phyloP scores from a whole-genome alignment of 441 rosid species.

The Viola pubescens region DNA sequence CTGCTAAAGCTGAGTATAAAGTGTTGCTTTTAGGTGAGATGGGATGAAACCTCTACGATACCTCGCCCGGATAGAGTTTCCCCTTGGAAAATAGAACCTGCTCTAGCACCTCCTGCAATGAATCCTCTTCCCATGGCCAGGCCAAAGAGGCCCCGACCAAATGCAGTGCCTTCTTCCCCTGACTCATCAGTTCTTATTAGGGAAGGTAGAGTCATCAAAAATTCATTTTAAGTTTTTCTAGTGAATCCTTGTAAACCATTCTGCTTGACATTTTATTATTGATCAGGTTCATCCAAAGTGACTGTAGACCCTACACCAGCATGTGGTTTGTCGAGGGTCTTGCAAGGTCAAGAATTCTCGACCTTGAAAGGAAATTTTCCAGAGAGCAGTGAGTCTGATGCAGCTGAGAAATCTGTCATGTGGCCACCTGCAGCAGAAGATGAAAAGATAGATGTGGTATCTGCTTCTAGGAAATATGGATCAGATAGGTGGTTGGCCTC shows the following conservation, averaged over 20 bases:
- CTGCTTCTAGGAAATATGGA: slow-evolving; percentile 50
- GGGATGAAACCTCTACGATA: slow-evolving; percentile 85
- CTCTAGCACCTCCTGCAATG: slow-evolving; percentile 75
- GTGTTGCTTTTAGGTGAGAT: slow-evolving; percentile 56
- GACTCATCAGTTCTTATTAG: slow-evolving; percentile 68
- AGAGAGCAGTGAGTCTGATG: slow-evolving; percentile 54
- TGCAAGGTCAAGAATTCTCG: slow-evolving; percentile 93
- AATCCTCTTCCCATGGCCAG: slow-evolving; percentile 72
- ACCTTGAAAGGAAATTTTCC: slow-evolving; percentile 64
- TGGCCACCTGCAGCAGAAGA: slow-evolving; percentile 56
- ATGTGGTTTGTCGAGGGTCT: slow-evolving; percentile 80
- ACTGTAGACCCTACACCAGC: slow-evolving; percentile 56
- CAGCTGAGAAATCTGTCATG: slow-evolving; percentile 49
- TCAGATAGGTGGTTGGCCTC: slow-evolving; percentile 50
- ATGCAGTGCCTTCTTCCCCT: slow-evolving; percentile 46
- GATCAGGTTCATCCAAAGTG: slow-evolving; percentile 54
- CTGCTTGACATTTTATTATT: slow-evolving; percentile 1
- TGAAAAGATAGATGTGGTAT: slow-evolving; percentile 49
- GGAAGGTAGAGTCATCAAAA: slow-evolving; percentile 45
- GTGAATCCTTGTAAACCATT: neutral
- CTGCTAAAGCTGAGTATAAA: slow-evolving; percentile 11
- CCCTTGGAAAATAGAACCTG: slow-evolving; percentile 96
- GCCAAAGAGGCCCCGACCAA: slow-evolving; percentile 76
- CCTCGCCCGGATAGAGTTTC: slow-evolving; percentile 94
- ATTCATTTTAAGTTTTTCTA: neutral